Conservation (phyloP, 176 grass and related monocot genomes). For the Eragrostis nindensis region DNA sequence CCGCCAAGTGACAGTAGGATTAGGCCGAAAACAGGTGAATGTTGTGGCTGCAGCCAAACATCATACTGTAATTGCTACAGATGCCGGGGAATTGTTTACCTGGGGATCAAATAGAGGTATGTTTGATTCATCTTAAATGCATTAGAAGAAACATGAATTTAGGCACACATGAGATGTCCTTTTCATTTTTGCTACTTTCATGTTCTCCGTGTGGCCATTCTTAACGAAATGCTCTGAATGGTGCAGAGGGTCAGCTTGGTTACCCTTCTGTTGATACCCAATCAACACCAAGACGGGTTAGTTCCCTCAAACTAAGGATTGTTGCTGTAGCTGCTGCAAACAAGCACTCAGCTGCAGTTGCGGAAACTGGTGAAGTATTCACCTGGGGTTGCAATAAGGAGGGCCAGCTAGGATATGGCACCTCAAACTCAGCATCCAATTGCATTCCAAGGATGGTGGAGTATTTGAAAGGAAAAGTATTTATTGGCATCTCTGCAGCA, state of each 20-base stretch:
- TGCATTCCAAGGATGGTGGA: constrained; percentile 93
- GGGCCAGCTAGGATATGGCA: constrained; percentile 98
- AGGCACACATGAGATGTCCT: constrained; percentile 5
- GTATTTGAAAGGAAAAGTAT: constrained; percentile 93
- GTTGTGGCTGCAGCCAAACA: constrained; percentile 94
- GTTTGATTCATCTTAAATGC: constrained; percentile 38
- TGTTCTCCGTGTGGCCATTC: constrained; percentile 23
- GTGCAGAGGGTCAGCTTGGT: constrained; percentile 96
- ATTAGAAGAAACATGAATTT: constrained; percentile 32
- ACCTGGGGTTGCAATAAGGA: constrained; percentile 99
- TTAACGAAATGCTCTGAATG: constrained; percentile 34
- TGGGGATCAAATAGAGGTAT: constrained; percentile 99
- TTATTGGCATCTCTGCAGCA: constrained; percentile 80
- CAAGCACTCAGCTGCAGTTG: constrained; percentile 89
- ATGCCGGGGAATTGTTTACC: constrained; percentile 87
- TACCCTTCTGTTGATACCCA: constrained; percentile 99
- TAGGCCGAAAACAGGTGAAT: constrained; percentile 71
- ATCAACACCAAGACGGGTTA: constrained; percentile 83
- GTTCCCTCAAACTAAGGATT: constrained; percentile 76
- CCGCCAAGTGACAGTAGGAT: constrained; percentile 78
- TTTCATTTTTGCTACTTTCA: constrained; percentile 28
- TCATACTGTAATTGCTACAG: constrained; percentile 96
- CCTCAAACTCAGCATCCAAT: constrained; percentile 98
- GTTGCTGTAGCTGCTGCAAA: constrained; percentile 93
- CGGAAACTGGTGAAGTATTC: constrained; percentile 87